Evolutionary conservation across 2,329 filamentous ascomycete species (phyloP).

Genomic region (Eutypella sp.): DNA sequence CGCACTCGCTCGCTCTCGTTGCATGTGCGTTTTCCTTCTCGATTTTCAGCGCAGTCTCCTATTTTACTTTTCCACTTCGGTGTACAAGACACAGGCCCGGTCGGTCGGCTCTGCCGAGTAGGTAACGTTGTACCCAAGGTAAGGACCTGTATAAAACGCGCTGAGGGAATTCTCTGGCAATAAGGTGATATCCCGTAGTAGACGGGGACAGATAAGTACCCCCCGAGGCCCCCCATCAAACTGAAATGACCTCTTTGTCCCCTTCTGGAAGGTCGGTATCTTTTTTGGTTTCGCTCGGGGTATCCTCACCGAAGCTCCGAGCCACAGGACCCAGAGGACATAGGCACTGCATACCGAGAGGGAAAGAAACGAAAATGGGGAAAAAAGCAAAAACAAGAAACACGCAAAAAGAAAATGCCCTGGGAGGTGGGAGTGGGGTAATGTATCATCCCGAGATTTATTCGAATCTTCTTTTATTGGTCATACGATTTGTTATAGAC

Average conservation of each 20-base stretch:
- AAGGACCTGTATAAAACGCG: slow-evolving; percentile 11
- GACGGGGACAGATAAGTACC: not conserved
- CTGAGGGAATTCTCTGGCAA: slow-evolving; percentile 15
- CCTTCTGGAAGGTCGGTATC: slow-evolving; percentile 21
- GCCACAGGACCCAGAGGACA: slow-evolving; percentile 8
- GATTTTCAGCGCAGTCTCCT: not conserved
- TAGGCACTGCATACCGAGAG: not conserved
- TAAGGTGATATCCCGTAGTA: slow-evolving; percentile 8
- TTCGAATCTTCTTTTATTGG: not conserved
- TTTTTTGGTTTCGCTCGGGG: slow-evolving; percentile 10
- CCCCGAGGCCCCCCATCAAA: slow-evolving; percentile 5
- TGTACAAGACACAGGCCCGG: not conserved
- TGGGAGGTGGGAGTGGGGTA: not conserved
- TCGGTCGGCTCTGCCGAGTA: slow-evolving; percentile 3
- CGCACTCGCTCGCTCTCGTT: too few relatives aligned
- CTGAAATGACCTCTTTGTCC: slow-evolving; percentile 11
- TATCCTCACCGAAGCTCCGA: slow-evolving; percentile 21
- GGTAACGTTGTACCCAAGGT: slow-evolving; percentile 12
- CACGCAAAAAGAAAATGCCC: not conserved
- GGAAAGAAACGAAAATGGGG: too few relatives aligned
- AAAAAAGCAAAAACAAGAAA: too few relatives aligned
- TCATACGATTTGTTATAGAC: not conserved
- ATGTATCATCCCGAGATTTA: not conserved
- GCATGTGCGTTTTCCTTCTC: too few relatives aligned
- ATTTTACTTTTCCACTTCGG: not conserved